These are phyloP conservation scores for Globisporangium carolinianum DNA, from an alignment of 352 stramenopile genomes.

Conservation along the genomic window DNA sequence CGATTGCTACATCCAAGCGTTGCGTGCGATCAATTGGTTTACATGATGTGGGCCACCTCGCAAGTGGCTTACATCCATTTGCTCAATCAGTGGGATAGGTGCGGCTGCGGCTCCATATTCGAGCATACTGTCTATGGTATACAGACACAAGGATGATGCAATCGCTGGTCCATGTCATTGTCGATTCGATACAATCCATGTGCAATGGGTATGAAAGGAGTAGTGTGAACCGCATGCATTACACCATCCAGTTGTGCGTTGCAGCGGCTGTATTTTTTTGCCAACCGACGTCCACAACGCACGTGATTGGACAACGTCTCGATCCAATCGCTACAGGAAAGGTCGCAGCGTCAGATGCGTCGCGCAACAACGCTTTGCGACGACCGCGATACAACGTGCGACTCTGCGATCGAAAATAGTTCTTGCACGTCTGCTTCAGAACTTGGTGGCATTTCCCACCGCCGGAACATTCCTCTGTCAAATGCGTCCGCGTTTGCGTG, in stretches of 20 bases:
- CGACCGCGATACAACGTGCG: not conserved
- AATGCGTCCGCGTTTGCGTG: not conserved
- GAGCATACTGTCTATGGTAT: too few species aligned
- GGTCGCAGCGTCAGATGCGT: not conserved
- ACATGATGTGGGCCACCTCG: not conserved
- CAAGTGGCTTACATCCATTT: not conserved
- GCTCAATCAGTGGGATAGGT: not conserved
- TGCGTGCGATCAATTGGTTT: not conserved
- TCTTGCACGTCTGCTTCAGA: too few species aligned
- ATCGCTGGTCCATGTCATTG: too few species aligned
- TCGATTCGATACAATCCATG: too few species aligned
- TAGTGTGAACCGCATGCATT: too few species aligned
- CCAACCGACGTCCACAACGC: not conserved
- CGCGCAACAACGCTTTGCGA: not conserved
- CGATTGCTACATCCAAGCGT: not conserved
- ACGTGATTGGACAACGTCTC: not conserved
- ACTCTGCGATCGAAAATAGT: too few species aligned
- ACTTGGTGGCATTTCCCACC: conserved; percentile 6
- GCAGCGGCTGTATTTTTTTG: not conserved
- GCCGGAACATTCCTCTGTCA: conserved; percentile 12
- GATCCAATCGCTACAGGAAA: not conserved
- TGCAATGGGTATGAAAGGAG: too few species aligned
- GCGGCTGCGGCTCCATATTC: not conserved
- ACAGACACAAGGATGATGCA: too few species aligned
- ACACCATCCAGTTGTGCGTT: too few species aligned